A percentile compares a stretch with the other conserved stretches of the same genome.
These are phyloP conservation scores for Pleurotus giganteus DNA, from an alignment of 768 basidiomycete species.

Conservation along the genomic window DNA sequence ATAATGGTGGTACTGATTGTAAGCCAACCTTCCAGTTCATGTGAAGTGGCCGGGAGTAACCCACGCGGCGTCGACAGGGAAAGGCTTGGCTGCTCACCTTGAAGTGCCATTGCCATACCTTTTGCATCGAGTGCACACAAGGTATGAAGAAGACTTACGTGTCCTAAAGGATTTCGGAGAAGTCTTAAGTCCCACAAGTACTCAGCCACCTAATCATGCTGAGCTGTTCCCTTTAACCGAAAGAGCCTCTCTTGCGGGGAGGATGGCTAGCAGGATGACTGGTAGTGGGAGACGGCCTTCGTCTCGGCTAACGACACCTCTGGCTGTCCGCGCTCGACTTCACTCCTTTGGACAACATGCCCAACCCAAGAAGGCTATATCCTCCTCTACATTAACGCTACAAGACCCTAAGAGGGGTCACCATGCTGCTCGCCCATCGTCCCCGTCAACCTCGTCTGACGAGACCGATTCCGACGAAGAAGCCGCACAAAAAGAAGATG, in stretches of 20 bases:
- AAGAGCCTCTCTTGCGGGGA: constrained; percentile 27
- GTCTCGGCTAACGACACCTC: constrained; percentile 48
- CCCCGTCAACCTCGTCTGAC: constrained; percentile 52
- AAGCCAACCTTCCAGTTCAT: constrained; percentile 26
- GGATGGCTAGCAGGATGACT: constrained; percentile 28
- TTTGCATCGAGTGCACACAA: constrained; percentile 77
- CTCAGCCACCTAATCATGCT: constrained; percentile 28
- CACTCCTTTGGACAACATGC: constrained; percentile 63
- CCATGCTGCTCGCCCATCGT: constrained; percentile 36
- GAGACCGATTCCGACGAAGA: constrained; percentile 60
- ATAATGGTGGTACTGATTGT: constrained; percentile 80
- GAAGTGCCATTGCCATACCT: constrained; percentile 83
- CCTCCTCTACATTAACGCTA: constrained; percentile 72
- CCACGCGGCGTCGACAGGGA: constrained; percentile 51
- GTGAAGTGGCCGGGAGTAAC: background rate
- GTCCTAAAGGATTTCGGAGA: constrained; percentile 72
- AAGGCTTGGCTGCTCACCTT: constrained; percentile 75
- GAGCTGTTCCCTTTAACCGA: constrained; percentile 15
- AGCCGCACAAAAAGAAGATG: constrained; percentile 63
- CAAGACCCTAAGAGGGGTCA: constrained; percentile 46
- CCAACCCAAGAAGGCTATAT: constrained; percentile 53
- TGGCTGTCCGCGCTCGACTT: constrained; percentile 68
- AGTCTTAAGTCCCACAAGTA: constrained; percentile 47
- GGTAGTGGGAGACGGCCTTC: constrained; percentile 35
- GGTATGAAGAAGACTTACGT: constrained; percentile 83